Conservation (phyloP, 2,329 filamentous ascomycete genomes). For the Ophiocordyceps camponoti-floridani region DNA sequence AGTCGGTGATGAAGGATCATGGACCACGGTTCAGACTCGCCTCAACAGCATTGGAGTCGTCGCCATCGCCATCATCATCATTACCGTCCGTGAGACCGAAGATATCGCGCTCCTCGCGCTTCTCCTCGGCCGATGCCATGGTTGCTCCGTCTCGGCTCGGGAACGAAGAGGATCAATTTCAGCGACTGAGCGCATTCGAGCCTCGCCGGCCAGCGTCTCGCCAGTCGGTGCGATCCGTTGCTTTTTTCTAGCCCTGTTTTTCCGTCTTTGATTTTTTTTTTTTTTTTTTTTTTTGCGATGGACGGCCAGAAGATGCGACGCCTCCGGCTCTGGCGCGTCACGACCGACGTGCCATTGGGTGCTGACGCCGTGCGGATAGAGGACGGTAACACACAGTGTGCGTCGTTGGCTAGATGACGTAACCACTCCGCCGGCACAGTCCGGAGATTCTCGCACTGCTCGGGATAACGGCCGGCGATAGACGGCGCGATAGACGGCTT, state of each 20-base stretch:
- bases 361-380: background rate
- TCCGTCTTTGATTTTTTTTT: too few species aligned
- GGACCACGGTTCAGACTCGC: constrained; percentile 6
- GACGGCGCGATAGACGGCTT: too few species aligned
- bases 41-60: constrained; percentile 27
- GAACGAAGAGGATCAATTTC: background rate
- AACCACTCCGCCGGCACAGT: background rate
- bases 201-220: background rate
- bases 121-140: background rate
- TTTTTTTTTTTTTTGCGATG: too few species aligned
- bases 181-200: background rate
- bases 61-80: constrained; percentile 8
- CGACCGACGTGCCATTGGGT: background rate
- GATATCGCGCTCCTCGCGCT: background rate
- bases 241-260: too few species aligned
- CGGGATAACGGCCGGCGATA: too few species aligned
- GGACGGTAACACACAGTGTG: background rate
- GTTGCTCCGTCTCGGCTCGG: background rate
- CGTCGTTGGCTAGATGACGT: background rate
- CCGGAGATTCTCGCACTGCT: too few species aligned
- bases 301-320: too few species aligned
- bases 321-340: too few species aligned
- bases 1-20: too few species aligned
- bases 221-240: too few species aligned
- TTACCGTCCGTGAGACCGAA: background rate